Evolutionary conservation across 352 stramenopile genomes (phyloP), one percentile per base, ranked within the genome.

Genomic region (Peronospora tabacina): DNA sequence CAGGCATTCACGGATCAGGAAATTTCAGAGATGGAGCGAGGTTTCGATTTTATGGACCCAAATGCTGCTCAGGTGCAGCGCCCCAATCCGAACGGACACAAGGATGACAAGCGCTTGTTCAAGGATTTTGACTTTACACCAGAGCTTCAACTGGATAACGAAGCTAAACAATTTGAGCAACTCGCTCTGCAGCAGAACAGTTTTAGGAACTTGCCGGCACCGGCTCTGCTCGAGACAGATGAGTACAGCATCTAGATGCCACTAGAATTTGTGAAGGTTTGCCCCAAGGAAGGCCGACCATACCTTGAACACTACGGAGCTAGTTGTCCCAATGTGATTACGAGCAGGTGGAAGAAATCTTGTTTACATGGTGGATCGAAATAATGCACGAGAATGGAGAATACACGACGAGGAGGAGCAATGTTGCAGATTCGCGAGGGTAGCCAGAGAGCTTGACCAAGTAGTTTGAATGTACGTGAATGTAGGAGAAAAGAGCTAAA

Each of bases 121-220:
- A 73, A 90, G 59, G 81, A 90, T 63, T 92, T 92, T 22, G 81
- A 92, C 56, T 92, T 92, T 39, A 87, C 79, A 48, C 81, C 81
- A 7, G 81, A 92, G 44, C 55, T 90, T n/a, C 68, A 77, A 39
- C 47, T 92, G 33, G 81, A 92, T 58, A 78, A 71, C 32, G 81
- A 92, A 44, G 81, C 81, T 7, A 88, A 89, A 58, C 73, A 90
- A 62, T 92, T 88, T 53, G 81, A 92, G 61, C 80, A 90, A 54
- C 75, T 92, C 10, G 76, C 81, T 39, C 61, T 92, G 24, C 68
- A 82, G 45, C 63, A 83, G 42, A 92, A 87, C 62, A 92, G 81
- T 64, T 86, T 75, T 56, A 85, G 85, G 65, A 89, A 90, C 61
- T 56, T 87, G 40, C 76, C 80, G 34, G 63, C 73, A 12, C 81